Conservation (phyloP, 352 stramenopile species). For the Phytopythium aichiense region DNA sequence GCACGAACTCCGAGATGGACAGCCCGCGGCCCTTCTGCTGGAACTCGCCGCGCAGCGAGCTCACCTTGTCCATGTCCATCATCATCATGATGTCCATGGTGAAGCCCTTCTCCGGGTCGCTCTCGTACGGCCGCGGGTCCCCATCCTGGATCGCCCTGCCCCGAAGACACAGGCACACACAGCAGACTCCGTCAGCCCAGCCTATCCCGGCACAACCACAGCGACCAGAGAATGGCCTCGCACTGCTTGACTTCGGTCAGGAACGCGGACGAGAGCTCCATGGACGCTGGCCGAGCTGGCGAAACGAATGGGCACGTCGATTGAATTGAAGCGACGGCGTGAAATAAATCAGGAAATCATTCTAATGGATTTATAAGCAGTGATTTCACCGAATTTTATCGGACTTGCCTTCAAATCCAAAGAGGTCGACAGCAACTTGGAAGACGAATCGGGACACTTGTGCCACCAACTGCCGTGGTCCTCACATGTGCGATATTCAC, state of each 20-base stretch:
- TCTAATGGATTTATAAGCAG: too few relatives aligned
- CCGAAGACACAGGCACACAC: not conserved
- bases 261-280: slow-evolving; percentile 25
- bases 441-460: too few relatives aligned
- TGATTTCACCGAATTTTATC: too few relatives aligned
- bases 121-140: slow-evolving; percentile 46
- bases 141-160: slow-evolving; percentile 14
- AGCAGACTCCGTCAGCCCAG: not conserved
- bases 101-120: slow-evolving; percentile 79
- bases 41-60: slow-evolving; percentile 79
- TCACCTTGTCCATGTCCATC: slow-evolving; percentile 89
- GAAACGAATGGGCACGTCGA: too few relatives aligned
- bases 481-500: too few relatives aligned
- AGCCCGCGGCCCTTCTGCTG: slow-evolving; percentile 77
- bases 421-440: too few relatives aligned
- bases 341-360: too few relatives aligned
- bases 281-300: not conserved
- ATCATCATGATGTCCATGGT: slow-evolving; percentile 93
- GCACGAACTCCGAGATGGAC: slow-evolving; percentile 81
- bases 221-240: not conserved
- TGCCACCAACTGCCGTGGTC: too few relatives aligned
- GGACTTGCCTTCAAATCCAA: too few relatives aligned
- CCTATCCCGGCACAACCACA: not conserved
- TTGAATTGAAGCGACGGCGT: too few relatives aligned
- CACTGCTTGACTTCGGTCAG: slow-evolving; percentile 34